A percentile compares a stretch with the other conserved stretches of the same genome.
phyloP scores from a whole-genome alignment of 2,329 filamentous ascomycete genomes.

The Alternaria conjuncta region DNA sequence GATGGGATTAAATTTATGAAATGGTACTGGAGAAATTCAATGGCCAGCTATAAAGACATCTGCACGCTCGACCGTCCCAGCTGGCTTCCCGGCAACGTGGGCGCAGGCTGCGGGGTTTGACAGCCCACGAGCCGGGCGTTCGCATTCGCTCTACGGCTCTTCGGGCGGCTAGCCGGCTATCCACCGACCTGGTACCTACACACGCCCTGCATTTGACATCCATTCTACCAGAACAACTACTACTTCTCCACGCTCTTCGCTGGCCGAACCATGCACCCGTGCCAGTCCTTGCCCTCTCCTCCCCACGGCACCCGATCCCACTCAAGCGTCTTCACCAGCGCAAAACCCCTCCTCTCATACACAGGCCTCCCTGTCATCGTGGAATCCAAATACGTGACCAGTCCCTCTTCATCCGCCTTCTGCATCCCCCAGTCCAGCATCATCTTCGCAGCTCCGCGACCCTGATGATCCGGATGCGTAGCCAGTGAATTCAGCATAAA shows the following conservation, averaged over 20 bases:
- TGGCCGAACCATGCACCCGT: conserved; percentile 36
- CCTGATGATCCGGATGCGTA: conserved; percentile 50
- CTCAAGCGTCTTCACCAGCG: conserved; percentile 19
- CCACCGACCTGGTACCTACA: conserved; percentile 6
- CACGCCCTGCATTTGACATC: too few relatives aligned
- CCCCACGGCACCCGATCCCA: conserved; percentile 40
- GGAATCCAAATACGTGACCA: conserved; percentile 51
- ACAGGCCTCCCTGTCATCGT: conserved; percentile 46
- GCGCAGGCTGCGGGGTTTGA: neutral
- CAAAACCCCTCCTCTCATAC: conserved; percentile 47
- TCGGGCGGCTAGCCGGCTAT: conserved; percentile 8
- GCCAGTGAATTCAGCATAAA: conserved; percentile 40
- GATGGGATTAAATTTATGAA: neutral
- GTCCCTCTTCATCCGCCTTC: conserved; percentile 48
- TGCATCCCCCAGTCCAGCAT: conserved; percentile 49
- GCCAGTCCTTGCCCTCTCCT: conserved; percentile 38
- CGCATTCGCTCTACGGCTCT: conserved; percentile 1
- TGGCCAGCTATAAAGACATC: neutral
- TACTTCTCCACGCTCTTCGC: neutral
- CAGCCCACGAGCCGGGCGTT: conserved; percentile 1
- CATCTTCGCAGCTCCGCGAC: conserved; percentile 49
- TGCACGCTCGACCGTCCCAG: conserved; percentile 2
- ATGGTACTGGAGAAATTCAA: neutral
- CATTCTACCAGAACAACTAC: too few relatives aligned
- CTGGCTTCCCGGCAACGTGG: conserved; percentile 7